Percentiles rank a stretch among this genome's conserved stretches.
These are phyloP conservation scores for Podila horticola DNA, from an alignment of 192 early-diverging fungal genomes.

Conservation along the genomic window DNA sequence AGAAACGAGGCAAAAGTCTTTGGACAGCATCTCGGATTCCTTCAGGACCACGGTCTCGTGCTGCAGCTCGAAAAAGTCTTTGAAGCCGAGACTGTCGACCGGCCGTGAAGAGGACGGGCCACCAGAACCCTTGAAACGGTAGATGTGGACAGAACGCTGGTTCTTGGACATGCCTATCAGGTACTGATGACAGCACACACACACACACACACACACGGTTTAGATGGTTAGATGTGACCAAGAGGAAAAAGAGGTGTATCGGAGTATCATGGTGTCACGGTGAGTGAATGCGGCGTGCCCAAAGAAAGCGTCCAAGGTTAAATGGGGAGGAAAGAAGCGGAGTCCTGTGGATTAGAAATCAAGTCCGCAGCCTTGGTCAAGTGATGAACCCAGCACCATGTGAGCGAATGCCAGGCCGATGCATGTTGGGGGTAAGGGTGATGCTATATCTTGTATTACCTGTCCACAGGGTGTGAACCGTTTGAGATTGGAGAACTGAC, in stretches of 20 bases:
- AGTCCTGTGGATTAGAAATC: conserved; percentile 27
- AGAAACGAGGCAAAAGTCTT: conserved; percentile 76
- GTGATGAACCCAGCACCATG: neutral
- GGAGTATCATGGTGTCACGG: neutral
- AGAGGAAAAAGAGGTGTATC: neutral
- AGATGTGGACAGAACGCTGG: conserved; percentile 39
- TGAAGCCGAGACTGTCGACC: conserved; percentile 21
- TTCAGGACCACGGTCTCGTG: conserved; percentile 42
- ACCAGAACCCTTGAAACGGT: conserved; percentile 39
- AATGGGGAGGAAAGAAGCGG: neutral
- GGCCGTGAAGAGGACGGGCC: conserved; percentile 23
- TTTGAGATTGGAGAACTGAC: conserved; percentile 45
- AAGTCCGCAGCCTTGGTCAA: neutral
- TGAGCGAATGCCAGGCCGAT: neutral
- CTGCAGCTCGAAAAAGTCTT: conserved; percentile 40
- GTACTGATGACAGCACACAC: conserved; percentile 11
- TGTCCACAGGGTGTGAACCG: conserved; percentile 48
- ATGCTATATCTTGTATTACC: neutral
- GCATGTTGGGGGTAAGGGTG: neutral
- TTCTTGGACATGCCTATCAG: conserved; percentile 51
- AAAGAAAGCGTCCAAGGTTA: neutral
- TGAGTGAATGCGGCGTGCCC: neutral
- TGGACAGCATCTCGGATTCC: conserved; percentile 58
- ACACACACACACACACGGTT: neutral
- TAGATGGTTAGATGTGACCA: neutral